Evolutionary conservation across 192 early-diverging fungal genomes (phyloP), one percentile per base, ranked within the genome.

Genomic region (Chytriomyces sp.): DNA sequence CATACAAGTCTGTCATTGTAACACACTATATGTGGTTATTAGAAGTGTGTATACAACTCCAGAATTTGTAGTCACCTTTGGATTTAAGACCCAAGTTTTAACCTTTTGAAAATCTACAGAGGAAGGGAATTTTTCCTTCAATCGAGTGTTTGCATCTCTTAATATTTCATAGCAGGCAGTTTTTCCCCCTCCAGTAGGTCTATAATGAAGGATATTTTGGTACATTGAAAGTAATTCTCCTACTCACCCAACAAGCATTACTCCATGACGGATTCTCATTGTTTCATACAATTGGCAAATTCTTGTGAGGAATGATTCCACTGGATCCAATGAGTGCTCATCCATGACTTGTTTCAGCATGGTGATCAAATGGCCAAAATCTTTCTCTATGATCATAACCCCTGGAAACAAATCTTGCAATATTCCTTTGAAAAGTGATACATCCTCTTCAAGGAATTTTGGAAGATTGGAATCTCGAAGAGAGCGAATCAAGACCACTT

Each of bases 131-230:
- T 72, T 70, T 14, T 84, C 84, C 25, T 72, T 66, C 57, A 88
- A 38, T 7, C 60, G 57, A 1, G 75, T 80, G 44, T 75, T 78
- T 3, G 84, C 81, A 25, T 82, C 83, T 41, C 78, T 66, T 41
- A 88, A 64, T 28, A 86, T 72, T 69, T 88, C 77, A 58, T 88
- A 88, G 49, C 82, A 84, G 5, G 84, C 74, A 2, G 86, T 88
- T 66, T 88, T 88, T n/a, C 86, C 86, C 28, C 86, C 86, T 17
- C 86, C 86, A 0, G 86, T 88, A 10, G 86, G 86, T 4, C 66
- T 68, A 49, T 25, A 37, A 10, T 14, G 52, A 7, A 4, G 14
- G 17, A 2, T 28, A 32, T 22, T 33, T 36, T 37, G 37, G 26
- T 3, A 33, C 56, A 36, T 34, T 31, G 1, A 68, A 52, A 8